Percentiles rank a stretch among this genome's conserved stretches.
Evolutionary conservation across 345 rosid species (phyloP).

Genomic region (Lepidium didymum): DNA sequence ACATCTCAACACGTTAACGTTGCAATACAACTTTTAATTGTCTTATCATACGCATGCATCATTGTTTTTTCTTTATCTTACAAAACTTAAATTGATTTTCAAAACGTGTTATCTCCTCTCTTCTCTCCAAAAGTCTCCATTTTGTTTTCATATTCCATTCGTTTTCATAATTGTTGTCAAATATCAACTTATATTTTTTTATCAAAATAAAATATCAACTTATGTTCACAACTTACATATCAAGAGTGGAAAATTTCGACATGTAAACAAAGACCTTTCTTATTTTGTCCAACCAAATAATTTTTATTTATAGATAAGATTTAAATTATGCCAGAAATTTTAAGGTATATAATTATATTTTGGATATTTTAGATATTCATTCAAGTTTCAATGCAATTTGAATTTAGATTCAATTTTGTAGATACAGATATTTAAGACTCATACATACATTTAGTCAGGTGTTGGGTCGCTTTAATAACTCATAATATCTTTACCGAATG

Average conservation of each 20-base stretch:
- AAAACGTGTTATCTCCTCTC: neutral
- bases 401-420: too few species aligned
- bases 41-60: neutral
- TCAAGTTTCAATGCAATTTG: too few species aligned
- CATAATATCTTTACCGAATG: too few species aligned
- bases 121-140: neutral
- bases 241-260: neutral
- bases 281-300: too few species aligned
- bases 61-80: neutral
- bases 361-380: too few species aligned
- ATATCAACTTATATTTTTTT: neutral
- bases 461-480: too few species aligned
- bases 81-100: neutral
- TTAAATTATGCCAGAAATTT: too few species aligned
- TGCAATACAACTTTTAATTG: neutral
- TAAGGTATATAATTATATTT: too few species aligned
- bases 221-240: neutral
- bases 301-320: too few species aligned
- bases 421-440: too few species aligned
- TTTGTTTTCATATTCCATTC: neutral
- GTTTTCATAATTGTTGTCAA: neutral
- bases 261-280: too few species aligned
- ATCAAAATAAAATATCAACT: neutral
- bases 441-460: too few species aligned
- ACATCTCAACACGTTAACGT: conserved; percentile 12